Evolutionary conservation across 805 yeast genomes (phyloP).

Genomic region (Myxozyma melibiosi): DNA sequence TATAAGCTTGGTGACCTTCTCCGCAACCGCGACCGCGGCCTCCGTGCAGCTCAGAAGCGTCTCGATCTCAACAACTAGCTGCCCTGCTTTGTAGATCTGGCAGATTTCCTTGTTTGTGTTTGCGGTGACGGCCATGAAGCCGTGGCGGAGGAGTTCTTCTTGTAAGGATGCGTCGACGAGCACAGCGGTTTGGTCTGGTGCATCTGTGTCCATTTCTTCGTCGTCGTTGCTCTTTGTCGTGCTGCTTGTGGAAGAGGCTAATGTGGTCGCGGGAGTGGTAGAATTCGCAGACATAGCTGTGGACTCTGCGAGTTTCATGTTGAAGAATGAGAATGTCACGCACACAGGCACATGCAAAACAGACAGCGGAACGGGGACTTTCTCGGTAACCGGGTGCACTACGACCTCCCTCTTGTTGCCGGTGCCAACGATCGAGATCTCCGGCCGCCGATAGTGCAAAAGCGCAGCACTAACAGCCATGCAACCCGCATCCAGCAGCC

Average conservation of each 20-base stretch:
- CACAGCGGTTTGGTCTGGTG: constrained; percentile 45
- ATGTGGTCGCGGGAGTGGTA: background rate
- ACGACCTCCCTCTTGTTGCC: constrained; percentile 40
- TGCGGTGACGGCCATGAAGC: constrained; percentile 79
- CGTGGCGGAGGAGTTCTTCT: constrained; percentile 78
- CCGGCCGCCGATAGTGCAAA: constrained; percentile 81
- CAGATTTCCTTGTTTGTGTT: constrained; percentile 90
- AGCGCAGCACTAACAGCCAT: constrained; percentile 87
- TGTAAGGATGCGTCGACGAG: constrained; percentile 73
- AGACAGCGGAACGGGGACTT: constrained; percentile 85
- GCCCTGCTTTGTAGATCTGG: constrained; percentile 89
- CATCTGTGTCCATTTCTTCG: constrained; percentile 28
- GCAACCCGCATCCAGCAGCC: constrained; percentile 86
- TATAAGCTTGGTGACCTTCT: constrained; percentile 64
- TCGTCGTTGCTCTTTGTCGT: constrained; percentile 7
- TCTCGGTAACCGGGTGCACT: constrained; percentile 70
- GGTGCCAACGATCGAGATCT: constrained; percentile 60
- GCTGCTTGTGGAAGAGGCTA: background rate
- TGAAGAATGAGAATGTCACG: constrained; percentile 80
- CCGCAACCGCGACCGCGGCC: constrained; percentile 66
- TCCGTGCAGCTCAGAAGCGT: constrained; percentile 68
- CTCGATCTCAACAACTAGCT: constrained; percentile 70
- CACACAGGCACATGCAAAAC: constrained; percentile 88
- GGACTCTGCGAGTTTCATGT: constrained; percentile 15
- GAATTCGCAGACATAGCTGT: background rate